Percentiles rank a stretch among this genome's conserved stretches.
These are phyloP conservation scores for Pichia kluyveri DNA, from an alignment of 805 yeast species.

Conservation along the genomic window DNA sequence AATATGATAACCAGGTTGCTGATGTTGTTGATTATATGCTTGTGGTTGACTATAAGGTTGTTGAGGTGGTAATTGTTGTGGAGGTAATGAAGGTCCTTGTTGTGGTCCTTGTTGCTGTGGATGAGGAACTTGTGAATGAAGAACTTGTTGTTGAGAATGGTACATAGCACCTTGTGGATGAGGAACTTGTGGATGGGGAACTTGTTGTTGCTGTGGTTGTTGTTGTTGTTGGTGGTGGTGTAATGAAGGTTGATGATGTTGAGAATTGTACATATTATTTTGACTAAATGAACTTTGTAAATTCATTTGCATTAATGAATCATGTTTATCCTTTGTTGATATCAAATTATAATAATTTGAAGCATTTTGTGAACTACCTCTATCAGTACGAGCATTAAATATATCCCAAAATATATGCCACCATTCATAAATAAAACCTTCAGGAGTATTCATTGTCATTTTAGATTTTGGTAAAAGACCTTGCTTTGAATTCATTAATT, in stretches of 20 bases:
- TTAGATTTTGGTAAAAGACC: conserved; percentile 39
- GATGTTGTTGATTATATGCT: conserved; percentile 2
- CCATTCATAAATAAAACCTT: conserved; percentile 87
- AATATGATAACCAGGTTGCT: conserved; percentile 5
- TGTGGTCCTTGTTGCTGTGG: conserved; percentile 16
- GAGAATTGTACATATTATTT: conserved; percentile 1
- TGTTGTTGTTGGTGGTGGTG: conserved; percentile 18
- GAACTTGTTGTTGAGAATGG: conserved; percentile 13
- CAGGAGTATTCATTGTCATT: conserved; percentile 71
- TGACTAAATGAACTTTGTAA: conserved; percentile 8
- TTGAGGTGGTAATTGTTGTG: conserved; percentile 10
- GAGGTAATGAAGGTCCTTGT: conserved; percentile 4
- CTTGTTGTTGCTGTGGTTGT: conserved; percentile 8
- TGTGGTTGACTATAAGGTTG: conserved; percentile 8
- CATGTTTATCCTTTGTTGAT: conserved; percentile 49
- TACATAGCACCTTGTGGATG: neutral
- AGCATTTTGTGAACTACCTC: conserved; percentile 55
- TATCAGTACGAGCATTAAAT: conserved; percentile 68
- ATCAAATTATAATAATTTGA: conserved; percentile 64
- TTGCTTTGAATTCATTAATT: neutral
- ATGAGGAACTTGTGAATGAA: conserved; percentile 8
- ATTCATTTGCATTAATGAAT: conserved; percentile 29
- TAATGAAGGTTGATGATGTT: conserved; percentile 3
- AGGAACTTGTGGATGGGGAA: conserved; percentile 3
- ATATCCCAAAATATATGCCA: conserved; percentile 96